Base-by-base conservation (phyloP, 495 filamentous ascomycete species). In the Aspergillus affinis region DNA sequence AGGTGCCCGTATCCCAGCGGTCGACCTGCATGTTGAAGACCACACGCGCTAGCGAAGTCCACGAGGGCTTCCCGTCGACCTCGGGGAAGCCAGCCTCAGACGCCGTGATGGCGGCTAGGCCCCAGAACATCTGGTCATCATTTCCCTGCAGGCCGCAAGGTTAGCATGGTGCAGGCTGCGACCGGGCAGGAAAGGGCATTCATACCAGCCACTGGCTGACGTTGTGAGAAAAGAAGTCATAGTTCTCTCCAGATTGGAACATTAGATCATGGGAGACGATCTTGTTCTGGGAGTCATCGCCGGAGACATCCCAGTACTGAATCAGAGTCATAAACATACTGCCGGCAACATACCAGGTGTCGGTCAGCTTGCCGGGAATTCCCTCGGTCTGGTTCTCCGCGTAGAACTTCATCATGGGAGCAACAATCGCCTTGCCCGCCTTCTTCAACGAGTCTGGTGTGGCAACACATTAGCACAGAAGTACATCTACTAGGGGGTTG, bases 21-120 rank as follows among this genome's bases (percentile, higher is more conserved):
- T 56, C 52, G 10, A 69, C 81, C 65, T 88, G 87, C 49, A 83
- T 81, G 64, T 89, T 87, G 78, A 89, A 89, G 17, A 88, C 88
- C 52, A 82, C 86, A 73, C 90, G 88, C 12, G 86, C 89, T 6
- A 92, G 79, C 13, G 84, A 83, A 23, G 88, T 78, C 86, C 84
- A 90, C 59, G 85, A 84, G 15, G 84, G 85, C 61, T 86, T 64
- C 58, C 81, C 76, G 2, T 53, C 27, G 9, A 70, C 61, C 17
- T 76, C 75, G 29, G 79, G 75, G 55, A 76, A 77, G 32, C 75
- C 74, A 20, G 64, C 61, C 61, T 83, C 80, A 9, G 78, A 79
- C 12, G 78, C 79, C 15, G 76, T 74, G 73, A 83, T 76, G 52
- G 76, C 78, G 1, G 78, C 78, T 57, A 82, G 66, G n/a, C 70